These are phyloP conservation scores for Lachnellula willkommii DNA, from an alignment of 2,329 filamentous ascomycete genomes.

Conservation along the genomic window DNA sequence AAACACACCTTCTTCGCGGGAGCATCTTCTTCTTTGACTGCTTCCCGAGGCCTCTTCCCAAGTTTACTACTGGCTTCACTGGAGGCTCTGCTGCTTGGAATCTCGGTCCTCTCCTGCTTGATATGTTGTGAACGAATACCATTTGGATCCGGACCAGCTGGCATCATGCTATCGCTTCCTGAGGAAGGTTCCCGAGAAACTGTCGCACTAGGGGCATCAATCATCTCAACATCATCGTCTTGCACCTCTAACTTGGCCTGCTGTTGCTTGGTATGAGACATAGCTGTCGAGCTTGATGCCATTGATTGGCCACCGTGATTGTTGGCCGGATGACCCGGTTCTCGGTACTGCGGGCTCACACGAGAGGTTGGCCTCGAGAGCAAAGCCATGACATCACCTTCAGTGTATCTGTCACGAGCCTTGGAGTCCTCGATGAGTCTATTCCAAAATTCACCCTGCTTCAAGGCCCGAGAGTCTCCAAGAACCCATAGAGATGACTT, in stretches of 20 bases:
- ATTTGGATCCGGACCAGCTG: background rate
- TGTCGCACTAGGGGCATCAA: constrained; percentile 11
- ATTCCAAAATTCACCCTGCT: constrained; percentile 86
- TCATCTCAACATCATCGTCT: constrained; percentile 21
- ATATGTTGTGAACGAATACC: background rate
- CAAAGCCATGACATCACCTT: constrained; percentile 54
- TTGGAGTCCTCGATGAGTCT: constrained; percentile 79
- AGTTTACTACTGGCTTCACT: constrained; percentile 1
- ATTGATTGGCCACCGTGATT: background rate
- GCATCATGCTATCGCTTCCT: background rate
- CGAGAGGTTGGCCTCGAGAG: constrained; percentile 43
- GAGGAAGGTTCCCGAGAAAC: constrained; percentile 11
- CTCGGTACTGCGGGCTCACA: constrained; percentile 1
- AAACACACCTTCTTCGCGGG: constrained; percentile 18
- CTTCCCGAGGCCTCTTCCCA: constrained; percentile 18
- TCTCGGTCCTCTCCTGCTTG: background rate
- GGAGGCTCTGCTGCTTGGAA: background rate
- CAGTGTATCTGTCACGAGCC: constrained; percentile 68
- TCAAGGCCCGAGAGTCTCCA: constrained; percentile 80
- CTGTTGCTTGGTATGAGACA: background rate
- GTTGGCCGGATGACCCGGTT: background rate
- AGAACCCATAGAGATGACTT: constrained; percentile 96
- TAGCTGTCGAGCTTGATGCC: background rate
- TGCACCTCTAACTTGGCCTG: constrained; percentile 1
- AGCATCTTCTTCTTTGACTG: constrained; percentile 11